phyloP scores from a whole-genome alignment of 331 rosid species.

The Ulmus americana region DNA sequence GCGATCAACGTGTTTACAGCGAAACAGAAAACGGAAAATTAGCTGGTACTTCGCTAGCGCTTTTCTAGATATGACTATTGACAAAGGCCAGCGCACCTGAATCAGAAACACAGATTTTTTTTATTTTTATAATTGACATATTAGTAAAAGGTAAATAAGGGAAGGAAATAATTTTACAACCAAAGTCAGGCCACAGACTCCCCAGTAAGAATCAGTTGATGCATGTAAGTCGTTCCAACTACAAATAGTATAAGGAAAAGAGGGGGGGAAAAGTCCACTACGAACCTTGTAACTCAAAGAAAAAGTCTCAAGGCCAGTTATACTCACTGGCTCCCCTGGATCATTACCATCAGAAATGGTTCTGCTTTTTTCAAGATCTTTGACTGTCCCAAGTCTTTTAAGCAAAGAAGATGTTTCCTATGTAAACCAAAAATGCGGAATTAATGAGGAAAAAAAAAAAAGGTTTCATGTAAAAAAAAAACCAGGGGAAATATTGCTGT shows the following conservation, averaged over 20 bases:
- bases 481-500: slow-evolving; percentile 24
- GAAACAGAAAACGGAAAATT: slow-evolving; percentile 87
- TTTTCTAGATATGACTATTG: slow-evolving; percentile 82
- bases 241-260: background rate
- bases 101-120: slow-evolving; percentile 4
- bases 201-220: too few relatives aligned
- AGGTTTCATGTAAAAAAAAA: slow-evolving; percentile 17
- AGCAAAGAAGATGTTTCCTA: slow-evolving; percentile 86
- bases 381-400: slow-evolving; percentile 59
- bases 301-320: slow-evolving; percentile 82
- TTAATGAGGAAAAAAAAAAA: slow-evolving; percentile 8
- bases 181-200: background rate
- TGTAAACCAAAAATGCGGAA: slow-evolving; percentile 17
- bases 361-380: slow-evolving; percentile 44
- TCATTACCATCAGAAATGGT: slow-evolving; percentile 36
- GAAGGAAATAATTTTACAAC: background rate
- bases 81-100: slow-evolving; percentile 93
- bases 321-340: slow-evolving; percentile 64
- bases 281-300: slow-evolving; percentile 78
- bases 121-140: background rate
- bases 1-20: slow-evolving; percentile 87
- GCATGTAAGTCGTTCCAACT: background rate
- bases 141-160: background rate
- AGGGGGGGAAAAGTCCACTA: background rate
- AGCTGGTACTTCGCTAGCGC: slow-evolving; percentile 77